Base-by-base conservation (phyloP, 2,329 filamentous ascomycete genomes). In the Endothia cerciana region DNA sequence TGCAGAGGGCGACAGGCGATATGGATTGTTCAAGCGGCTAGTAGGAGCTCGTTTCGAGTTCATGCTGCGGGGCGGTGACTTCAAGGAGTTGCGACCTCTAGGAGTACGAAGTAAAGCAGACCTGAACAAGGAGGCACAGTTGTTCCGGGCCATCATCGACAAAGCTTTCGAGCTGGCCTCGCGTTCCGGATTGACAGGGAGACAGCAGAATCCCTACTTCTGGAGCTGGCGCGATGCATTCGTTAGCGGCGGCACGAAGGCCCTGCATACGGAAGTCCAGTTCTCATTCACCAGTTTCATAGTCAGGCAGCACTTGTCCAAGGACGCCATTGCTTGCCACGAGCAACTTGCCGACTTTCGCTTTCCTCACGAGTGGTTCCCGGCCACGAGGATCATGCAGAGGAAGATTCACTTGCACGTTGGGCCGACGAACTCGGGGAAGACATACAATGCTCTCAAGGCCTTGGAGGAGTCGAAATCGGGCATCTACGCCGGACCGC, bases 361-460 rank as follows among this genome's bases (percentile, higher is more conserved):
- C n/a, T 93, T 89, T 76, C 95, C 95, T 0, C 85, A 89, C 63
- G 95, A 99, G 76, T 98, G 94, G 94, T 98, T 90, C 74, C 93
- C 94, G 0, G 88, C 87, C 4, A 95, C 95, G 1, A 86, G 96
- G 66, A 84, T 87, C 56, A 82, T 95, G 72, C 91, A 94, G 73
- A 85, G 95, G 55, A 94, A 88, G 0, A 85, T 99, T 49, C 93
- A 98, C 79, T 82, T 99, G 25, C 95, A 99, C 73, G 93, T 99
- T 60, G 95, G 95, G 0, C 95, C 95, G 1, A 99, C 95, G 2
- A 99, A 99, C 77, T 98, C 95, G 0, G 95, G 95, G 65, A 99
- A 99, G 82, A 99, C 96, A 0, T 99, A 98, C 75, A 91, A 93
- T 74, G 96, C 95, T 0, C 80, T 99, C 69, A 90, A 97, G 78